Conservation (phyloP, 1,284 basidiomycete genomes). For the Psilocybe mexicana region DNA sequence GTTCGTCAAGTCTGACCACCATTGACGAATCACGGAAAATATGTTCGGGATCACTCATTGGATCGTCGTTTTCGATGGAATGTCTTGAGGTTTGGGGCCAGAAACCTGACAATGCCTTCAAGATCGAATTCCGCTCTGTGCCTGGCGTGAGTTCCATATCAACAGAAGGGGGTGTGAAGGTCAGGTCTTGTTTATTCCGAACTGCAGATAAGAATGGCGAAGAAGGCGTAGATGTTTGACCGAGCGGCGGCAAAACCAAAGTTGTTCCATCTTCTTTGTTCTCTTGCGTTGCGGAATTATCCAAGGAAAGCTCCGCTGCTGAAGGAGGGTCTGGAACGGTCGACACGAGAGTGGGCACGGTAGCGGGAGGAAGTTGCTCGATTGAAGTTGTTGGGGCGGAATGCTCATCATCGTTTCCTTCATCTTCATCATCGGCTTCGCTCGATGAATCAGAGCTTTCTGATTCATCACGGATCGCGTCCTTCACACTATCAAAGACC, state of each 20-base stretch:
- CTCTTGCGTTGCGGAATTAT: not conserved
- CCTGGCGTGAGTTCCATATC: conserved; percentile 56
- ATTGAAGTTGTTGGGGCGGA: conserved; percentile 9
- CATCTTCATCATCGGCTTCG: conserved; percentile 88
- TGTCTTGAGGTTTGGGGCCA: conserved; percentile 67
- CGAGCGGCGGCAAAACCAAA: conserved; percentile 31
- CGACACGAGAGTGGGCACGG: not conserved
- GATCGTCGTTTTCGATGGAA: conserved; percentile 62
- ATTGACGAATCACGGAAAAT: conserved; percentile 95
- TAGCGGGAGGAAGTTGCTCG: conserved; percentile 6
- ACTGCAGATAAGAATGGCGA: conserved; percentile 53
- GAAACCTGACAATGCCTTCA: conserved; percentile 85
- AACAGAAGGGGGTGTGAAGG: conserved; percentile 34
- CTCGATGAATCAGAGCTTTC: conserved; percentile 78
- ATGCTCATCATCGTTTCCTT: conserved; percentile 60
- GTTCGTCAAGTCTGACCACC: conserved; percentile 96
- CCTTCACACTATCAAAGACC: conserved; percentile 88
- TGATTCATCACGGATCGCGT: conserved; percentile 83
- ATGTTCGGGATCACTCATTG: conserved; percentile 79
- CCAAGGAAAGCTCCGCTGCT: not conserved
- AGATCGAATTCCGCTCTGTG: conserved; percentile 72
- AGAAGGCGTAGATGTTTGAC: conserved; percentile 45
- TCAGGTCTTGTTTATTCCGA: conserved; percentile 39
- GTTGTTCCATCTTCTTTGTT: conserved; percentile 15
- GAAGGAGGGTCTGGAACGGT: not conserved